These are phyloP conservation scores for Pythium dissotocum DNA, from an alignment of 352 stramenopile species.

Conservation along the genomic window DNA sequence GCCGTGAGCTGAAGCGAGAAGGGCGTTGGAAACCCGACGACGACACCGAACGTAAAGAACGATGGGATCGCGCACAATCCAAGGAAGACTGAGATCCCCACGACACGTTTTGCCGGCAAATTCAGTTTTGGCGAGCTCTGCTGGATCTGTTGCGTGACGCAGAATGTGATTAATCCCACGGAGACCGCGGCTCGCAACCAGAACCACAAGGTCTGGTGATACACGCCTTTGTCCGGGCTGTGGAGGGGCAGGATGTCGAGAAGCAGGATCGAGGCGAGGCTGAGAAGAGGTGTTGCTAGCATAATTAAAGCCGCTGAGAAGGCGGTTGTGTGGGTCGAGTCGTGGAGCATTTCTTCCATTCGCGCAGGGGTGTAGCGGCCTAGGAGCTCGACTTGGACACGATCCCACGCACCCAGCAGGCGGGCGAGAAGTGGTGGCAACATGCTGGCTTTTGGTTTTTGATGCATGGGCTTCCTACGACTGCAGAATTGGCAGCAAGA, in stretches of 20 bases:
- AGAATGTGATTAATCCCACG: constrained; percentile 4
- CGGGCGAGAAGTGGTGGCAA: background rate
- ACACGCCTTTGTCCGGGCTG: background rate
- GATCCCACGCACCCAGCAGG: background rate
- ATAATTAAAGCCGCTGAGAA: background rate
- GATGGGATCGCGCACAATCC: background rate
- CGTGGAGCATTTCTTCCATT: background rate
- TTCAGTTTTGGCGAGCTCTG: constrained; percentile 1
- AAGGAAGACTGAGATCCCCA: background rate
- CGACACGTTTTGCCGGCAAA: background rate
- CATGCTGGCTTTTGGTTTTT: background rate
- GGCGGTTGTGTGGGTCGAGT: too few species aligned
- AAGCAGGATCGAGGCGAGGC: background rate
- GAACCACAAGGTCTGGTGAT: constrained; percentile 1
- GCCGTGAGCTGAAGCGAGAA: constrained; percentile 7
- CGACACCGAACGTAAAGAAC: background rate
- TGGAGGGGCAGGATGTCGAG: constrained; percentile 6
- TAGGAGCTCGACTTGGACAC: background rate
- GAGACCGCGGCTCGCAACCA: constrained; percentile 5
- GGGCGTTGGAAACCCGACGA: constrained; percentile 11
- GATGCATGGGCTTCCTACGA: too few species aligned
- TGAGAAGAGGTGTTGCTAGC: background rate
- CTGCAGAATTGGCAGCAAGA: too few species aligned
- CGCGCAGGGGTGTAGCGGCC: background rate
- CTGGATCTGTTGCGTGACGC: constrained; percentile 1